These are phyloP conservation scores for Lachancea dasiensis DNA, from an alignment of 805 yeast genomes.

Conservation along the genomic window DNA sequence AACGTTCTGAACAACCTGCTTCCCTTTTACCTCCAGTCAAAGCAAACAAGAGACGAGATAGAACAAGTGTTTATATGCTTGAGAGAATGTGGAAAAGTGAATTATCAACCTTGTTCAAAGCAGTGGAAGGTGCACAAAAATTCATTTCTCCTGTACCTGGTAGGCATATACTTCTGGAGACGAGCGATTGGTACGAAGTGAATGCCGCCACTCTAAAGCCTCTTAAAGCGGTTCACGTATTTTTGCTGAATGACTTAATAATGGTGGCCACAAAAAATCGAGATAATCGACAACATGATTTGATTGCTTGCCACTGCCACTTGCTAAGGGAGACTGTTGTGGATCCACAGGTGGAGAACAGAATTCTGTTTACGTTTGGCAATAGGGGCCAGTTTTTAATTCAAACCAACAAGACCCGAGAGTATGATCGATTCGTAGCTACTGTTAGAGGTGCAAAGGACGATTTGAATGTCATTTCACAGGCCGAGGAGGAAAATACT, in stretches of 20 bases:
- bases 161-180: slow-evolving; percentile 71
- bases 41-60: slow-evolving; percentile 37
- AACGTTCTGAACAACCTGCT: slow-evolving; percentile 4
- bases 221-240: slow-evolving; percentile 66
- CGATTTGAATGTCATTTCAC: slow-evolving; percentile 51
- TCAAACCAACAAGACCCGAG: slow-evolving; percentile 22
- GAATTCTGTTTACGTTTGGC: slow-evolving; percentile 19
- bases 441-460: slow-evolving; percentile 57
- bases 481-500: slow-evolving; percentile 42
- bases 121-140: slow-evolving; percentile 89
- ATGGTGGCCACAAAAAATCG: slow-evolving; percentile 61
- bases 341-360: slow-evolving; percentile 25
- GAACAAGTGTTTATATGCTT: slow-evolving; percentile 64
- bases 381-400: slow-evolving; percentile 16
- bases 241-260: slow-evolving; percentile 69
- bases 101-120: slow-evolving; percentile 61
- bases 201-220: slow-evolving; percentile 83
- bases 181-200: slow-evolving; percentile 81
- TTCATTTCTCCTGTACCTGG: slow-evolving; percentile 69
- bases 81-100: slow-evolving; percentile 80
- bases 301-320: slow-evolving; percentile 75
- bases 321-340: slow-evolving; percentile 58
- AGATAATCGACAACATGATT: slow-evolving; percentile 32
- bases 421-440: slow-evolving; percentile 40
- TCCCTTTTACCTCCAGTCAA: slow-evolving; percentile 23